These are phyloP conservation scores for Blastobotrys robertii DNA, from an alignment of 805 yeast genomes.

Conservation along the genomic window DNA sequence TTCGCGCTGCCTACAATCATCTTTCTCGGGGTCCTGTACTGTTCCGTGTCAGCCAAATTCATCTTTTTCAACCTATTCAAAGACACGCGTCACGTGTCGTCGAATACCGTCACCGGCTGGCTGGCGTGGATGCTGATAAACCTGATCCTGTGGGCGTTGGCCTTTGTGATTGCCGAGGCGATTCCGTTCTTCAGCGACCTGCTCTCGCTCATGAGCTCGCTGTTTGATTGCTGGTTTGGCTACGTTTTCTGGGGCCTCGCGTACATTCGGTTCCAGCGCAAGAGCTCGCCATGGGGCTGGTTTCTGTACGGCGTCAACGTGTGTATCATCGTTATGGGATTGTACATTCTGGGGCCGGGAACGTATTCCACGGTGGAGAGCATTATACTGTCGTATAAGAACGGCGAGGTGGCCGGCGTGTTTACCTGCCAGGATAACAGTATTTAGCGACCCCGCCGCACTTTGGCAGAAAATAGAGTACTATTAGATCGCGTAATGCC, in stretches of 20 bases:
- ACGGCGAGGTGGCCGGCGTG: conserved; percentile 40
- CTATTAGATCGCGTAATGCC: too few relatives aligned
- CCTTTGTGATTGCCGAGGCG: conserved; percentile 52
- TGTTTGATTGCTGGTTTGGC: conserved; percentile 60
- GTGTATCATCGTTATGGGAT: conserved; percentile 36
- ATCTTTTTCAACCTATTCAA: conserved; percentile 39
- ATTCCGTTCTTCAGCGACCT: conserved; percentile 56
- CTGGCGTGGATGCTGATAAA: conserved; percentile 39
- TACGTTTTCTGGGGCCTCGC: conserved; percentile 56
- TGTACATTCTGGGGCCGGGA: conserved; percentile 53
- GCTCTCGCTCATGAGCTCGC: conserved; percentile 47
- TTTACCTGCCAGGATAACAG: conserved; percentile 43
- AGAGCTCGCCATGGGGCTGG: conserved; percentile 27
- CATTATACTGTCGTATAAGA: conserved; percentile 41
- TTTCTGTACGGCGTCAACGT: conserved; percentile 31
- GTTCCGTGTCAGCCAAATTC: conserved; percentile 46
- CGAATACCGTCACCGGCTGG: conserved; percentile 47
- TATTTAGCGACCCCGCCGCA: conserved; percentile 16
- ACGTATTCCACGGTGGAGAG: conserved; percentile 46
- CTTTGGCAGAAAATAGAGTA: neutral
- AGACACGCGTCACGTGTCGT: conserved; percentile 34
- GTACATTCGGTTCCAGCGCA: conserved; percentile 35
- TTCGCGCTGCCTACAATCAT: conserved; percentile 51
- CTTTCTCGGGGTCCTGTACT: conserved; percentile 46
- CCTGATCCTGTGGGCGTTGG: conserved; percentile 38